A percentile compares a stretch with the other conserved stretches of the same genome.
Conservation (phyloP, 371 early-diverging fungal species). For the Mortierella sp. region DNA sequence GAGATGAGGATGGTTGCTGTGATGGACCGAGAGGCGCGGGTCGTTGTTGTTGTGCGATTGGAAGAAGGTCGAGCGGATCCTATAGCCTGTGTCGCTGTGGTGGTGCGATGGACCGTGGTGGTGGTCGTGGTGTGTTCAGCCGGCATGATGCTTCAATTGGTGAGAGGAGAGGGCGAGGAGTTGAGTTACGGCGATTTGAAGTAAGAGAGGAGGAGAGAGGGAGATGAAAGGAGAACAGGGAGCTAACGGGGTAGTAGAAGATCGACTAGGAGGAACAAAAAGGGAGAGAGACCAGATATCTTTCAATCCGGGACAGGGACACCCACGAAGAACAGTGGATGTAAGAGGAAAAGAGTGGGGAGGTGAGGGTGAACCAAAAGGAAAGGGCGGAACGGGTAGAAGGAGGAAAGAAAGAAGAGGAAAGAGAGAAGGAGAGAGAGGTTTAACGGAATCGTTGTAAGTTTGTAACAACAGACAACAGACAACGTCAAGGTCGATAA, state of each 20-base stretch:
- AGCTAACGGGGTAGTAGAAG: background rate
- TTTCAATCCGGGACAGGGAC: conserved; percentile 52
- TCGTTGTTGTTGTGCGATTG: conserved; percentile 8
- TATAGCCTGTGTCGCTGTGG: conserved; percentile 2
- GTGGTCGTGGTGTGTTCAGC: conserved; percentile 28
- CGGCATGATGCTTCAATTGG: conserved; percentile 17
- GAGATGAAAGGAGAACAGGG: background rate
- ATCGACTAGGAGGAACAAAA: background rate
- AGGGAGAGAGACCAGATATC: conserved; percentile 35
- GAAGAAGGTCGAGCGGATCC: conserved; percentile 8
- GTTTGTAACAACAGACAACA: background rate
- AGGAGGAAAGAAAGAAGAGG: background rate
- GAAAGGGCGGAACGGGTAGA: too few species aligned
- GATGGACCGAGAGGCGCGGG: background rate
- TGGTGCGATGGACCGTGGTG: conserved; percentile 1
- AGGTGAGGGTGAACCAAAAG: background rate
- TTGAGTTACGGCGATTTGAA: background rate
- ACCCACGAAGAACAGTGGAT: conserved; percentile 7
- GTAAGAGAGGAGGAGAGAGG: background rate
- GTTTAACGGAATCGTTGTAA: background rate
- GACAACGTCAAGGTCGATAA: background rate
- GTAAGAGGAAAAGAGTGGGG: conserved; percentile 1
- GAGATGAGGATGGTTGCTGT: background rate
- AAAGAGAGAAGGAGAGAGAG: background rate
- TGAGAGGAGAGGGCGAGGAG: background rate